Percentiles rank a stretch among this genome's conserved stretches.
Conservation (phyloP, 164 flowering plant genomes). For the Piper longum region DNA sequence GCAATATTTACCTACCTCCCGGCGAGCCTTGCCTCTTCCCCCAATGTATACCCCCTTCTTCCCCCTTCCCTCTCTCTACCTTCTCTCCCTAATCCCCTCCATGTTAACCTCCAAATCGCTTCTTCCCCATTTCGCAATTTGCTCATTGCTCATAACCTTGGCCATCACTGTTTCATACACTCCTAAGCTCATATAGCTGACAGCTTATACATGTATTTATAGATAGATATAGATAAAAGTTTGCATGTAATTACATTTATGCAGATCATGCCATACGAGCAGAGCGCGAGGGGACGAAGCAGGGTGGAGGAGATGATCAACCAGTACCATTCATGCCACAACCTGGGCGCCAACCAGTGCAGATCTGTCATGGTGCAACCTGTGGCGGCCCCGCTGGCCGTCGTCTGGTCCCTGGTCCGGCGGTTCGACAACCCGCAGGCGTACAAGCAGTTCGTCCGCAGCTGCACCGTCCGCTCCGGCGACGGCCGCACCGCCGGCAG, state of each 20-base stretch:
- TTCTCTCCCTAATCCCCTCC: too few species aligned
- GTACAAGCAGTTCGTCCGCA: constrained; percentile 28
- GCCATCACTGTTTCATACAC: too few species aligned
- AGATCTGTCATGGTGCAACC: constrained; percentile 16
- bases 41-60: too few species aligned
- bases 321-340: constrained; percentile 12
- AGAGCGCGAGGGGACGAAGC: not conserved
- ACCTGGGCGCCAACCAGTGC: constrained; percentile 17
- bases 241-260: too few species aligned
- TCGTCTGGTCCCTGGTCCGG: constrained; percentile 36
- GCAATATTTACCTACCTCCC: not conserved
- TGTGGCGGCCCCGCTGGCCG: constrained; percentile 20
- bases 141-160: too few species aligned
- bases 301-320: constrained; percentile 3
- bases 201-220: too few species aligned
- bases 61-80: too few species aligned
- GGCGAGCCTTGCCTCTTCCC: not conserved
- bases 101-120: too few species aligned
- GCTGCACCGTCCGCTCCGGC: constrained; percentile 16
- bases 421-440: constrained; percentile 27
- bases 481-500: constrained; percentile 13
- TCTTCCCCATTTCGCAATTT: too few species aligned
- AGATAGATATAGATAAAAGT: too few species aligned
- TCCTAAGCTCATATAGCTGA: too few species aligned
- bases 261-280: not conserved